Conservation (phyloP, 1,284 basidiomycete genomes). For the Cutaneotrichosporon sp. region DNA sequence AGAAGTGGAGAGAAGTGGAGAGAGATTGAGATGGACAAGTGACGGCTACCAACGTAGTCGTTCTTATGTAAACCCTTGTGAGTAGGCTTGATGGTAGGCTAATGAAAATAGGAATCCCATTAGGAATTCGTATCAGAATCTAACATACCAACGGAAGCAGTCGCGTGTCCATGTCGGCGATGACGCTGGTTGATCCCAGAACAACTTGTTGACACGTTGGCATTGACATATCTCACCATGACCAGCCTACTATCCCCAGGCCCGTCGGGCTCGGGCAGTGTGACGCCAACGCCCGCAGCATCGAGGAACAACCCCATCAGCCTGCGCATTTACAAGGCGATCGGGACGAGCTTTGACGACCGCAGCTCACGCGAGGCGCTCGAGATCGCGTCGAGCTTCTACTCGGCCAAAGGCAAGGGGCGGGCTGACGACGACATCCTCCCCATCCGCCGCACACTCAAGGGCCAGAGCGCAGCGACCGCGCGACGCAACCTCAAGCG, state of each 20-base stretch:
- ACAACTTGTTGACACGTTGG: neutral
- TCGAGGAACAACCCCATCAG: slow-evolving; percentile 63
- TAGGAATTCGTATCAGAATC: neutral
- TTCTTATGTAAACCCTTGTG: neutral
- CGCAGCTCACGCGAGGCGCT: slow-evolving; percentile 74
- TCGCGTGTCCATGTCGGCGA: neutral
- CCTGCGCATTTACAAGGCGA: slow-evolving; percentile 80
- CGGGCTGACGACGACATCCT: slow-evolving; percentile 21
- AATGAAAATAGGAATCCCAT: neutral
- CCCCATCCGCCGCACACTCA: slow-evolving; percentile 41
- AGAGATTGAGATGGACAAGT: neutral
- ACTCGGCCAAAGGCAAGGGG: slow-evolving; percentile 43
- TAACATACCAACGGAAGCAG: neutral
- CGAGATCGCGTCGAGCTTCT: slow-evolving; percentile 75
- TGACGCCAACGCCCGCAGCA: slow-evolving; percentile 33
- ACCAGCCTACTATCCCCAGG: neutral
- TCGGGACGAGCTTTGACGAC: slow-evolving; percentile 76
- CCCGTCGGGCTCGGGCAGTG: slow-evolving; percentile 4
- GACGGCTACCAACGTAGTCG: neutral
- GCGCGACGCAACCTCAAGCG: slow-evolving; percentile 75
- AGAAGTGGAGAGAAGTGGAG: neutral
- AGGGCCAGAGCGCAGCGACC: slow-evolving; percentile 55
- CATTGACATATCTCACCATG: neutral
- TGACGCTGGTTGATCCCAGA: neutral
- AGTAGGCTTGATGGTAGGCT: neutral